A percentile compares a stretch with the other conserved stretches of the same genome.
Evolutionary conservation across 1,139 yeast species (phyloP).

Genomic region (Geotrichum australiense): DNA sequence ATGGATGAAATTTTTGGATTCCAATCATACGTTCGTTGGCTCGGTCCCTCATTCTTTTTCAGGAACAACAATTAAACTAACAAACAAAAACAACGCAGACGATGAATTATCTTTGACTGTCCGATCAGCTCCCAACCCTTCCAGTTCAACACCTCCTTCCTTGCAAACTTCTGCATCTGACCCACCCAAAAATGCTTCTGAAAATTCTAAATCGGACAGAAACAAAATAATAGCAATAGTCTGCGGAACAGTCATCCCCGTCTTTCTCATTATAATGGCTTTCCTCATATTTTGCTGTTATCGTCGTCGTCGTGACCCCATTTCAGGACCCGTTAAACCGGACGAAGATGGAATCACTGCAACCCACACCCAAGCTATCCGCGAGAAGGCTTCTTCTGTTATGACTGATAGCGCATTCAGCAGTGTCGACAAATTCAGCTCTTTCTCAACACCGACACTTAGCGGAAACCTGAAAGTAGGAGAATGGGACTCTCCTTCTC

Average conservation of each 20-base stretch:
- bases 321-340: slow-evolving; percentile 20
- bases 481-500: slow-evolving; percentile 14
- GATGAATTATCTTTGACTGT: slow-evolving; percentile 9
- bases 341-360: slow-evolving; percentile 19
- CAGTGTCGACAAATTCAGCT: slow-evolving; percentile 9
- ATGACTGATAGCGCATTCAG: slow-evolving; percentile 4
- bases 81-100: background rate
- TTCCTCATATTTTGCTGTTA: slow-evolving; percentile 45
- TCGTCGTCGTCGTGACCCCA: slow-evolving; percentile 29
- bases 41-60: slow-evolving; percentile 14
- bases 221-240: slow-evolving; percentile 43
- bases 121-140: background rate
- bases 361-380: background rate
- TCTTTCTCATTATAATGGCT: slow-evolving; percentile 39
- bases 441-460: slow-evolving; percentile 9
- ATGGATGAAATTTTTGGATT: slow-evolving; percentile 12
- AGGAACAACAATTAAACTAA: slow-evolving; percentile 13
- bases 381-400: slow-evolving; percentile 6
- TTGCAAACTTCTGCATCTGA: background rate
- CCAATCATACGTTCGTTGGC: slow-evolving; percentile 14
- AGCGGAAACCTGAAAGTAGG: slow-evolving; percentile 3
- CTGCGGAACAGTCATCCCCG: slow-evolving; percentile 79
- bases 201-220: background rate
- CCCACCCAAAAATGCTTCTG: background rate
- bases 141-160: background rate